Base-by-base conservation (phyloP, 139 green algal genomes). In the Chlorella sp. region DNA sequence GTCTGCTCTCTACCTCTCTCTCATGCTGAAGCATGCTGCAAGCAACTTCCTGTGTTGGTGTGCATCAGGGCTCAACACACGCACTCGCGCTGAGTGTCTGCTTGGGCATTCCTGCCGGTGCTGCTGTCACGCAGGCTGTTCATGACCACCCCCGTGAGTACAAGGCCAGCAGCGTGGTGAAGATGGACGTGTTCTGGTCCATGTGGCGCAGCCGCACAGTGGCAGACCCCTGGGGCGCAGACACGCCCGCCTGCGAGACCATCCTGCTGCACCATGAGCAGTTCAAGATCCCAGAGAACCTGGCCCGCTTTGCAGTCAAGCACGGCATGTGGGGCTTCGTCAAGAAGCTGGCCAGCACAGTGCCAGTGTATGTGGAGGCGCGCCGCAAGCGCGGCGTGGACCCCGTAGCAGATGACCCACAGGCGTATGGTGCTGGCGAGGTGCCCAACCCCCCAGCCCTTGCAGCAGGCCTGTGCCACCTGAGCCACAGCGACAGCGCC, bases 301-400 rank as follows among this genome's bases (percentile, higher is more conserved):
- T 95, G 49, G 77, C 82, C 17, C 79, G 82, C 68, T 88, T 88
- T 62, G 82, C 82, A 1, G 82, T 81, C 3, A 71, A 64, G 35
- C 71, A 81, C 35, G 79, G 92, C 75, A 97, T 97, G 92, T 90
- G 87, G 67, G 86, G 89, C 76, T 97, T 97, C 70, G 79, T 97
- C 2, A 85, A 83, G 62, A 90, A 88, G 70, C 85, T 96, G 80
- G 66, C 81, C 22, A 77, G 80, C 31, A 75, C 75, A 20, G 80
- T 89, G 49, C 73, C 74, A 14, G 35, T 77, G 55, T 96, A 92
- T 79, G 81, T 91, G 5, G 76, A 74, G 1, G 76, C 76, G 27
- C 77, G 91, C 26, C 79, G 89, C 26, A 49, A 74, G 67, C 79
- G 80, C 30, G n/a, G n/a, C n/a, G 71, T 80, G 32, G 33, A 30